These are phyloP conservation scores for Lactarius evosmus DNA, from an alignment of 768 basidiomycete genomes.

Conservation along the genomic window DNA sequence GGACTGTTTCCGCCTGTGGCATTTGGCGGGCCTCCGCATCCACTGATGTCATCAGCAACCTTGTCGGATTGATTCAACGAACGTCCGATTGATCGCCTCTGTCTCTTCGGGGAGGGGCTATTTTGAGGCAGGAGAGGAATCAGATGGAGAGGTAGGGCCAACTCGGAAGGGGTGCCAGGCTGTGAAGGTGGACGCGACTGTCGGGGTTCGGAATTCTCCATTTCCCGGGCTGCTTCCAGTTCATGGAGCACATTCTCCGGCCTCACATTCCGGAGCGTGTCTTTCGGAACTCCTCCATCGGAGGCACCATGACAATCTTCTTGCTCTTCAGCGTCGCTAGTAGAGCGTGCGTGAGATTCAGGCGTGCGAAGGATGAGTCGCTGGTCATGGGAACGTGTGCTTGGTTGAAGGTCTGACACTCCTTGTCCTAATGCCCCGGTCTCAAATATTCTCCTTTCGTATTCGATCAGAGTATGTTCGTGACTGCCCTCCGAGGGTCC, in stretches of 20 bases:
- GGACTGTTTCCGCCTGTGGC: not conserved
- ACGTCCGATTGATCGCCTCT: not conserved
- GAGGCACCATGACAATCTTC: not conserved
- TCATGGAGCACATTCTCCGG: not conserved
- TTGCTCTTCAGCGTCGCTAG: not conserved
- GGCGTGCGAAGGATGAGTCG: not conserved
- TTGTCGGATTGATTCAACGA: not conserved
- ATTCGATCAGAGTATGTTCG: not conserved
- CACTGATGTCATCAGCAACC: not conserved
- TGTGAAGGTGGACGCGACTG: not conserved
- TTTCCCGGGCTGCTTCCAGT: not conserved
- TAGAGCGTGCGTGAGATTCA: not conserved
- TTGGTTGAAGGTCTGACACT: conserved; percentile 2
- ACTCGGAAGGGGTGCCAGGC: not conserved
- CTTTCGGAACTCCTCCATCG: not conserved
- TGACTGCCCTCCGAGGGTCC: conserved; percentile 2
- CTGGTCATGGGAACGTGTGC: not conserved
- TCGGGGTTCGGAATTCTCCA: not conserved
- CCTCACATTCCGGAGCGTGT: not conserved
- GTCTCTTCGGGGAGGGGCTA: not conserved
- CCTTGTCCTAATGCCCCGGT: conserved; percentile 7
- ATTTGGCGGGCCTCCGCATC: not conserved
- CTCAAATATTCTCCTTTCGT: conserved; percentile 7
- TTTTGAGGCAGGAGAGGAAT: conserved; percentile 3
- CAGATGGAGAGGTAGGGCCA: conserved; percentile 1